A percentile compares a stretch with the other conserved stretches of the same genome.
phyloP scores from a whole-genome alignment of 2,329 filamentous ascomycete species.

The Penicillium sp. region DNA sequence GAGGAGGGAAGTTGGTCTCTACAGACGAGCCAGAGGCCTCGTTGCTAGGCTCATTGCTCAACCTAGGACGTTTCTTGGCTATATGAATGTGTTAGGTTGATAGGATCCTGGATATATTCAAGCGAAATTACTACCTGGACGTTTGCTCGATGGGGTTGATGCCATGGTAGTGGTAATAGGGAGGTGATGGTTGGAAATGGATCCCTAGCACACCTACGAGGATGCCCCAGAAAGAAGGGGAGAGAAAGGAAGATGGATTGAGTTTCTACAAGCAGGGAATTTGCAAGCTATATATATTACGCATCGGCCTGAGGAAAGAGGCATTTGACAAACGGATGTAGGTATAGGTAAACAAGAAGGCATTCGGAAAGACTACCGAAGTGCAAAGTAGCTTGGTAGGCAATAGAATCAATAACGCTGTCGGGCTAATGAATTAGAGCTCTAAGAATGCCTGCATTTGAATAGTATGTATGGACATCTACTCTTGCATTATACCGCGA shows the following conservation, averaged over 20 bases:
- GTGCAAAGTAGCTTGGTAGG: not conserved
- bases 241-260: not conserved
- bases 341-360: not conserved
- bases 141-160: not conserved
- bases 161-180: not conserved
- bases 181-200: not conserved
- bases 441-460: not conserved
- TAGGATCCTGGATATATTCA: too few species aligned
- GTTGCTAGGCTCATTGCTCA: not conserved
- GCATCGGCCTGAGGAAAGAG: not conserved
- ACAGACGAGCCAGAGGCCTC: not conserved
- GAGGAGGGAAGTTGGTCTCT: not conserved
- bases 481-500: not conserved
- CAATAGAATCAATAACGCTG: not conserved
- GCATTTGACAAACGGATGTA: not conserved
- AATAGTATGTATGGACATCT: not conserved
- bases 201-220: not conserved
- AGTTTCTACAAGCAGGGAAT: too few species aligned
- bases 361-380: not conserved
- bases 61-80: not conserved
- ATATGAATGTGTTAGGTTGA: not conserved
- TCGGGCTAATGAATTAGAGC: rapidly evolving
- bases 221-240: not conserved
- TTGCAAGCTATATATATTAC: not conserved
- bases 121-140: not conserved